These are phyloP conservation scores for Alternaria conjuncta DNA, from an alignment of 2,329 filamentous ascomycete genomes.

Conservation along the genomic window DNA sequence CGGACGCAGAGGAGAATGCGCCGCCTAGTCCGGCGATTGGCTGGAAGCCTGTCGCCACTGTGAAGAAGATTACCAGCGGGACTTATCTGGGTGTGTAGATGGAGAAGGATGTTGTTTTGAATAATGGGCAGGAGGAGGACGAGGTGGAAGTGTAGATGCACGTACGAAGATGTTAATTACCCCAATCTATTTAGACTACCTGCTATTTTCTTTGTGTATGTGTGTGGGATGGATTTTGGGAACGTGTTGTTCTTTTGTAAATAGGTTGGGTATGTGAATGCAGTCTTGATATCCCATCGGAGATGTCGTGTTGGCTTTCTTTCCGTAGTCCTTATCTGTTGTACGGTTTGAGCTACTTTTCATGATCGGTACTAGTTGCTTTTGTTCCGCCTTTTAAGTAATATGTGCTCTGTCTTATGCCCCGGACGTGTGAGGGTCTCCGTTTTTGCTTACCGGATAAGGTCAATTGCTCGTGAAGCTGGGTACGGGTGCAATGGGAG, in stretches of 20 bases:
- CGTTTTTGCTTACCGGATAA: too few species aligned
- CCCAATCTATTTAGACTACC: neutral
- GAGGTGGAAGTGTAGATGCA: neutral
- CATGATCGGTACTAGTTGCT: too few species aligned
- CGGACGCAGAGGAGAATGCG: constrained; percentile 61
- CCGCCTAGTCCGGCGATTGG: constrained; percentile 31
- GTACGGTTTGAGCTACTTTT: too few species aligned
- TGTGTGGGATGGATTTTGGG: neutral
- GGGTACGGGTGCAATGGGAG: too few species aligned
- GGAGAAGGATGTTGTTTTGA: constrained; percentile 1
- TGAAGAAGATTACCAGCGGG: constrained; percentile 48
- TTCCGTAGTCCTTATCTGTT: too few species aligned
- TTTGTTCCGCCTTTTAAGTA: too few species aligned
- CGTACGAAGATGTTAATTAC: neutral
- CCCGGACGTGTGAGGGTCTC: too few species aligned
- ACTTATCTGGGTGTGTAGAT: constrained; percentile 45
- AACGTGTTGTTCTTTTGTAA: neutral
- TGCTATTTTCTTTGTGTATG: neutral
- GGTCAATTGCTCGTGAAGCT: too few species aligned
- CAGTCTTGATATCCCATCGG: too few species aligned
- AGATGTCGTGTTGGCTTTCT: too few species aligned
- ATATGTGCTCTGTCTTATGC: too few species aligned
- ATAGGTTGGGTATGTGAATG: neutral
- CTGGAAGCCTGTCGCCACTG: constrained; percentile 43
- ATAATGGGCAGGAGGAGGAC: neutral